Evolutionary conservation across 2,329 filamentous ascomycete genomes (phyloP), one percentile per base, ranked within the genome.

Genomic region (Fusarium penzigii): DNA sequence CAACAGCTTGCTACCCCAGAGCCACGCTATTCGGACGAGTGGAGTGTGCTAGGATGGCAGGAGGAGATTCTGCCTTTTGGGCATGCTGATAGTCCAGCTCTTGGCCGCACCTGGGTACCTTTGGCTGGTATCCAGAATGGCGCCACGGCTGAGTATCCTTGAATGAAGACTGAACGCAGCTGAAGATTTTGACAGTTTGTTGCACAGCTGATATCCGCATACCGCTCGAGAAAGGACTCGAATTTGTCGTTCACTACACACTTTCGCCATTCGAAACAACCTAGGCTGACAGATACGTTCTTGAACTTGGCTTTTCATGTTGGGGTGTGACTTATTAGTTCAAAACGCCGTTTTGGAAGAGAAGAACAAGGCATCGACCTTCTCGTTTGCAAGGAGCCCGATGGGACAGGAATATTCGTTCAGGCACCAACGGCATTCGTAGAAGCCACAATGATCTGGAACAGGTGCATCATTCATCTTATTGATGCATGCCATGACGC

Each of bases 31-130:
- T 65, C 72, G 29, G 73, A 75, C 17, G 63, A 62, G 13, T 81
- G 78, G 78, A 74, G 75, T 47, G 70, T 72, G 1, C 64, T 81
- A 38, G 78, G 78, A 49, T 82, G 79, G 79, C 71, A 74, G 43
- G 79, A 82, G 62, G 72, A 76, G 53, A 59, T 73, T 32, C 43
- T 70, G 13, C 58, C 67, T 2, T 70, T 70, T 32, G 70, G 69
- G 36, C 71, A 71, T 20, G 67, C 69, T 17, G 75, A 78, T 46
- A 69, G 71, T n/a, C 73, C 75, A 20, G 64, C 68, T 42, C 68
- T 80, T 29, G 66, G 71, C 32, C 76, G 78, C 42, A 73, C 68
- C 49, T 80, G 78, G 78, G 62, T 72, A 41, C 76, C 77, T 3
- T 63, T 75, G 32, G 52, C 59, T 46, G 61, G 64, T 6, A 44